Conservation (phyloP, 371 early-diverging fungal species). For the Rhizomucor pusillus region DNA sequence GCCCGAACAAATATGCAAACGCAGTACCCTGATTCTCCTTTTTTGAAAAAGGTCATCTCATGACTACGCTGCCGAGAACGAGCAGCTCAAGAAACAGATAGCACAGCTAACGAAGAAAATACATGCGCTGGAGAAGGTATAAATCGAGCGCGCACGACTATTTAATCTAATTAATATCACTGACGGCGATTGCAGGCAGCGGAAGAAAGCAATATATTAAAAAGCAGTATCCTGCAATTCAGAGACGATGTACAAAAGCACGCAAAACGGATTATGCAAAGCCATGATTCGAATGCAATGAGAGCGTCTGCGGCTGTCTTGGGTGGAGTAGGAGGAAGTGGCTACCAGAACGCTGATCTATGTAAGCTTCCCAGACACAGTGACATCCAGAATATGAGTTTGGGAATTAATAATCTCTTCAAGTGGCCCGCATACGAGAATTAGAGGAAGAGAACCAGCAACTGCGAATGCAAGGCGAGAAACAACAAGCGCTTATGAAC, state of each 20-base stretch:
- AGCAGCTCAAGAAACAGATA: slow-evolving; percentile 60
- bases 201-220: slow-evolving; percentile 71
- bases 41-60: slow-evolving; percentile 45
- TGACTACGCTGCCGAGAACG: slow-evolving; percentile 70
- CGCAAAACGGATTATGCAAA: slow-evolving; percentile 47
- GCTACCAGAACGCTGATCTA: slow-evolving; percentile 1
- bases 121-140: slow-evolving; percentile 66
- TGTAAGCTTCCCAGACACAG: slow-evolving; percentile 9
- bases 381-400: background rate
- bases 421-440: slow-evolving; percentile 42
- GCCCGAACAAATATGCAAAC: background rate
- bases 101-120: slow-evolving; percentile 61
- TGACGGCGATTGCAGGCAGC: slow-evolving; percentile 41
- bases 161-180: background rate
- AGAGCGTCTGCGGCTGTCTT: slow-evolving; percentile 17
- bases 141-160: background rate
- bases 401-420: background rate
- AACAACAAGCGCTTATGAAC: slow-evolving; percentile 54
- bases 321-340: slow-evolving; percentile 4
- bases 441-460: slow-evolving; percentile 57
- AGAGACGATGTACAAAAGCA: slow-evolving; percentile 76
- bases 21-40: background rate
- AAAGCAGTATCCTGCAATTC: slow-evolving; percentile 75
- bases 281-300: slow-evolving; percentile 28
- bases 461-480: slow-evolving; percentile 48